Base-by-base conservation (phyloP, 257 asterid species). In the Penstemon eatonii region DNA sequence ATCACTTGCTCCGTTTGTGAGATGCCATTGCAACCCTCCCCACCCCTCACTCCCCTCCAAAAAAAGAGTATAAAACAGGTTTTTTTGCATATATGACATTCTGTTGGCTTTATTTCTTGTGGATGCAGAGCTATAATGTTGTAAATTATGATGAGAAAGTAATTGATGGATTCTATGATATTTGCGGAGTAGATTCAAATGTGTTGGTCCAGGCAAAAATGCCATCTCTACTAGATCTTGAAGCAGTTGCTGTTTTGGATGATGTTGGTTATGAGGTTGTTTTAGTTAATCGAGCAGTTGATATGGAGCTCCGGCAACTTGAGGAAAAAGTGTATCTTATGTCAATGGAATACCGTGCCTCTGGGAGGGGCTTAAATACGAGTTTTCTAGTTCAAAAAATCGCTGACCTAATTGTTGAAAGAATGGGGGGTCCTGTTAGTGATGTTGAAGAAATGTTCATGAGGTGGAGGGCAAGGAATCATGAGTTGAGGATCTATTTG, bases 81-180 rank as follows among this genome's bases (percentile, higher is more conserved):
- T 63, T 69, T 69, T 41, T 5, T 3, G 42, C 36, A 7, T 5
- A 13, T 56, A 73, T 66, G 63, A 47, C 54, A 41, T 68, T 64
- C 47, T 65, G 15, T 38, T 50, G 19, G 46, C 55, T 63, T 66
- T 50, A 60, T 42, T 67, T 25, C 44, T 56, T 62, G 76, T 71
- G 78, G 63, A 66, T 87, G 95, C 98, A 94, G 99, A 91, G 80
- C 74, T 86, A 78, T 71, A 83, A 84, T 73, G 98, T 86, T 68
- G 80, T 94, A 75, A 89, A 89, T 83, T 94, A 89, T 47, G 96
- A 84, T 15, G 97, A 94, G 82, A 91, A 83, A 79, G 92, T 94
- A 73, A 71, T 85, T 59, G 99, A 94, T 72, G 99, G 95, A 65
- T 94, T 94, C 83, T 94, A 91, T 78, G 99, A 94, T 80, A 88